Evolutionary conservation across 2,329 filamentous ascomycete genomes (phyloP).

Genomic region (Trichoderma sp.): DNA sequence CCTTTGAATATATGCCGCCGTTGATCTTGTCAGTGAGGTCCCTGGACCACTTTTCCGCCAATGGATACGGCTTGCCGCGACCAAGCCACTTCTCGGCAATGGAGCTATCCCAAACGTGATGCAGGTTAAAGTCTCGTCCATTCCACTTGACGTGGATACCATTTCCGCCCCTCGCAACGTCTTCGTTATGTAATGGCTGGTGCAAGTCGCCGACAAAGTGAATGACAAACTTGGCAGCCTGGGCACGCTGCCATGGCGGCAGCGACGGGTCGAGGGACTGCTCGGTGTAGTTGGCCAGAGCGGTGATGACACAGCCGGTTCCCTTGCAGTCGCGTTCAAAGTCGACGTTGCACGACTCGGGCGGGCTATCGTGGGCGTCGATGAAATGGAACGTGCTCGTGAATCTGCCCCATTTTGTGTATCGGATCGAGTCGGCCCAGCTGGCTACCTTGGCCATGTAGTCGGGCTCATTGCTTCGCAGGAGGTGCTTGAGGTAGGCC

Average conservation of each 20-base stretch:
- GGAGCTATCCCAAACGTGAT: conserved; percentile 70
- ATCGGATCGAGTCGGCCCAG: conserved; percentile 66
- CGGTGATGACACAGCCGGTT: conserved; percentile 60
- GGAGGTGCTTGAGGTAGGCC: conserved; percentile 54
- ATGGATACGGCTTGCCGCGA: conserved; percentile 46
- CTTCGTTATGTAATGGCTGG: conserved; percentile 65
- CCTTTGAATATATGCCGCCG: conserved; percentile 51
- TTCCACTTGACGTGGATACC: conserved; percentile 63
- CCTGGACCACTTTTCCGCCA: conserved; percentile 56
- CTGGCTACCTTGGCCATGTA: conserved; percentile 63
- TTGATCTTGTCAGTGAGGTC: conserved; percentile 53
- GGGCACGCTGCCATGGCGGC: conserved; percentile 45
- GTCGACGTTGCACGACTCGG: conserved; percentile 54
- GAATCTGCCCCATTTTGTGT: conserved; percentile 61
- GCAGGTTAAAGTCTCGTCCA: conserved; percentile 58
- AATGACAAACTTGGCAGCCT: conserved; percentile 64
- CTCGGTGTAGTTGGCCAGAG: conserved; percentile 59
- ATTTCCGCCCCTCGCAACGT: conserved; percentile 64
- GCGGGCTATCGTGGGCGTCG: conserved; percentile 63
- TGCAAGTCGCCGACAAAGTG: conserved; percentile 71
- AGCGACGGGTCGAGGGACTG: conserved; percentile 49
- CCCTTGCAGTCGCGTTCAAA: conserved; percentile 60
- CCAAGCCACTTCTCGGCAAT: conserved; percentile 65
- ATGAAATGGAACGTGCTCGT: conserved; percentile 66
- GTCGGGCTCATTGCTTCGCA: conserved; percentile 52